Evolutionary conservation across 2,329 filamentous ascomycete genomes (phyloP), one percentile per base, ranked within the genome.

Genomic region (Chaetomiaceae sp.): DNA sequence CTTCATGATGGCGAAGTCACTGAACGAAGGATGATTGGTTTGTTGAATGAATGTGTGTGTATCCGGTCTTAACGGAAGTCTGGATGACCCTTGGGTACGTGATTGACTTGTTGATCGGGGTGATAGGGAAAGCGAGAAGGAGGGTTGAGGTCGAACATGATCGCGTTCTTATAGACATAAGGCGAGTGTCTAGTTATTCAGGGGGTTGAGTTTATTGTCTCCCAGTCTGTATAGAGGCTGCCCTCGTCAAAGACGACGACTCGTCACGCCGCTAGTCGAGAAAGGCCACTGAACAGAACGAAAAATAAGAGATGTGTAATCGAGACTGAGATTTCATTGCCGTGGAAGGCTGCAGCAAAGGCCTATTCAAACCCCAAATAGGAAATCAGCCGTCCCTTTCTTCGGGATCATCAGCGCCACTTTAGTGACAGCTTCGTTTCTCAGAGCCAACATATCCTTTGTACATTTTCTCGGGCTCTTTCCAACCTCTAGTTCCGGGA

Each of bases 1-100:
- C 56, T 57, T 63, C 62, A 65, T 64, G 32, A 19, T 60, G 54
- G 22, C 18, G 29, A 22, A 24, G 37, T 22, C 15, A 26, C 27
- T 11, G 22, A 24, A 19, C 9, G 32, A 22, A 42, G 19, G 17
- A 9, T 36, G 22, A 26, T 32, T 24, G 18, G n/a, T 10, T 30
- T 22, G 33, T 35, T 43, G 32, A 43, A 17, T 24, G 44, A 30
- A 35, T 19, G 38, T 24, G 27, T 42, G 12, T 51, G 39, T 36
- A 15, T 39, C 14, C 14, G 18, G 34, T 38, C 33, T 40, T 32
- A 9, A 32, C 29, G 11, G 12, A 33, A 34, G 22, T 37, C 20
- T 27, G 29, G 27, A 48, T 19, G 45, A 46, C 45, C 35, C 38
- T 29, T 29, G 32, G 36, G 30, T 17, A 32, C 30, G 15, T 26